A percentile compares a stretch with the other conserved stretches of the same genome.
Evolutionary conservation across 805 yeast species (phyloP).

Genomic region (Clavispora fructus): DNA sequence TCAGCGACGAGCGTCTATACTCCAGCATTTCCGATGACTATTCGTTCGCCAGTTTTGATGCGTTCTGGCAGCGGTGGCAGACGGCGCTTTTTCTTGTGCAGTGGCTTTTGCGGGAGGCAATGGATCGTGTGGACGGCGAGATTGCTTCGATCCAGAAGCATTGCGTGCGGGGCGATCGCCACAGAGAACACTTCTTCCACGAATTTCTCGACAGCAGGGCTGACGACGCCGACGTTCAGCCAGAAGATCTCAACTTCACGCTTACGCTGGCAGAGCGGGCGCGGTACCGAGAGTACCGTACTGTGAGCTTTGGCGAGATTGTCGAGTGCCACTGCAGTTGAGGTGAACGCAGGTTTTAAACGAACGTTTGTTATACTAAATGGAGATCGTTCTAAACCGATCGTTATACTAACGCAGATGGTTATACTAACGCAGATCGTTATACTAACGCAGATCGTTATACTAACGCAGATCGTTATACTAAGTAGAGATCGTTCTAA

Average conservation of each 20-base stretch:
- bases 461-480: too few relatives aligned
- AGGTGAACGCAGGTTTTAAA: too few relatives aligned
- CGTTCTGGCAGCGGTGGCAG: constrained; percentile 21
- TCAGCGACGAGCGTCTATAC: constrained; percentile 2
- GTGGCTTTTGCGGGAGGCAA: constrained; percentile 16
- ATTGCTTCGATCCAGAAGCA: not conserved
- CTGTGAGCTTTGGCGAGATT: not conserved
- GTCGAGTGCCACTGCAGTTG: not conserved
- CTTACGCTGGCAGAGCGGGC: not conserved
- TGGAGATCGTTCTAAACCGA: too few relatives aligned
- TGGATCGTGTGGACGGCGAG: not conserved
- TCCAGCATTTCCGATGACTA: constrained; percentile 6
- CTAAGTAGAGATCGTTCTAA: too few relatives aligned
- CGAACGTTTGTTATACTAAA: too few relatives aligned
- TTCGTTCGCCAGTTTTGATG: constrained; percentile 6
- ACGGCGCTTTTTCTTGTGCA: constrained; percentile 18
- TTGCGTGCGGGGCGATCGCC: not conserved
- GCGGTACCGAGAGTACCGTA: not conserved
- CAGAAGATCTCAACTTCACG: constrained; percentile 7
- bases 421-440: too few relatives aligned
- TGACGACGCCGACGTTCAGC: constrained; percentile 9
- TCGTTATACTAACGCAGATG: too few relatives aligned
- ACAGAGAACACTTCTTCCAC: not conserved
- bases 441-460: too few relatives aligned
- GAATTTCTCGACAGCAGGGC: constrained; percentile 5